phyloP scores from a whole-genome alignment of 2,329 filamentous ascomycete species.

The Ophiosphaerella korrae region DNA sequence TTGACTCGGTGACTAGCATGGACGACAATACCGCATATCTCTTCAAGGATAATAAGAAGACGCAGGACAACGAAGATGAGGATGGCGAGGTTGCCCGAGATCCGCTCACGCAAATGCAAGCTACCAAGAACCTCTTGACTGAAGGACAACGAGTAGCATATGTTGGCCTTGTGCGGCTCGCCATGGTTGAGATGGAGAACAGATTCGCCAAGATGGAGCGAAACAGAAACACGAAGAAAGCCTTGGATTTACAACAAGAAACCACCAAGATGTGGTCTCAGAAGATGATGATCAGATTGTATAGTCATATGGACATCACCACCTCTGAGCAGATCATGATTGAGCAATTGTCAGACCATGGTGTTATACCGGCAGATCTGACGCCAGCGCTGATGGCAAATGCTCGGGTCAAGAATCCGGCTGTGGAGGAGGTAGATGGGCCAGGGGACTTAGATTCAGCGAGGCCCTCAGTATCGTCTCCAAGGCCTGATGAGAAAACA shows the following conservation, averaged over 20 bases:
- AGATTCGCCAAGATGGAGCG: slow-evolving; percentile 67
- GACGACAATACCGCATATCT: slow-evolving; percentile 97
- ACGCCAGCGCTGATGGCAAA: slow-evolving; percentile 89
- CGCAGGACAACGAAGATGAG: slow-evolving; percentile 69
- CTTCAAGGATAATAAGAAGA: slow-evolving; percentile 75
- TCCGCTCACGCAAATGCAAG: slow-evolving; percentile 86
- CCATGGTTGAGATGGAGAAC: slow-evolving; percentile 77
- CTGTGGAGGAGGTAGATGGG: slow-evolving; percentile 61
- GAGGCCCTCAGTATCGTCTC: slow-evolving; percentile 41
- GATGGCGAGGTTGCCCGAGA: slow-evolving; percentile 68
- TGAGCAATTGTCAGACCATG: slow-evolving; percentile 91
- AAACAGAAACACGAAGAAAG: slow-evolving; percentile 73
- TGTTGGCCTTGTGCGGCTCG: slow-evolving; percentile 83
- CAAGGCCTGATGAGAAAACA: slow-evolving; percentile 29
- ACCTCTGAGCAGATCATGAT: slow-evolving; percentile 96
- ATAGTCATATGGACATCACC: slow-evolving; percentile 95
- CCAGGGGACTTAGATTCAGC: slow-evolving; percentile 34
- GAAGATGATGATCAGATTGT: slow-evolving; percentile 95
- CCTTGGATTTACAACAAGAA: slow-evolving; percentile 71
- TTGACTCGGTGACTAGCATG: slow-evolving; percentile 90
- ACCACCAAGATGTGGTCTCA: slow-evolving; percentile 94
- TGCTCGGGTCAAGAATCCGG: slow-evolving; percentile 88
- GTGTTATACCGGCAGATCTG: slow-evolving; percentile 81
- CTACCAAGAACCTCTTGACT: slow-evolving; percentile 92
- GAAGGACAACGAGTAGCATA: slow-evolving; percentile 97